Evolutionary conservation across 768 basidiomycete genomes (phyloP).

Genomic region (Auriscalpium microsporum): DNA sequence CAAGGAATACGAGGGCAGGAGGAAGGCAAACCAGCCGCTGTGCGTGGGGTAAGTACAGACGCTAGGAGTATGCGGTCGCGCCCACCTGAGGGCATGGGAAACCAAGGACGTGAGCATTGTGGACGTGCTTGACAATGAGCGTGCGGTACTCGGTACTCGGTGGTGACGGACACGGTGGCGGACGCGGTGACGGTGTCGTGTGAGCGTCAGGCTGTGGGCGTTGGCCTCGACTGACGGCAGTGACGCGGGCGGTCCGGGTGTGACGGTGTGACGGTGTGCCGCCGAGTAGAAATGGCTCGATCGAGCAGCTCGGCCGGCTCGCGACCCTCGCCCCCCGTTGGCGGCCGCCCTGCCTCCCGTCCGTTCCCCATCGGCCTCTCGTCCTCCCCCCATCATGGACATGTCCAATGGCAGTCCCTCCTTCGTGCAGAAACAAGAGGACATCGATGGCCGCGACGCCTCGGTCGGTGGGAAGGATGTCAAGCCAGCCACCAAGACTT

Average conservation of each 20-base stretch:
- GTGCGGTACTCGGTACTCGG: not conserved
- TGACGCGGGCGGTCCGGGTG: too few relatives aligned
- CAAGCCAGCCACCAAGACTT: constrained; percentile 67
- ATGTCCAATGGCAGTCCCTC: constrained; percentile 12
- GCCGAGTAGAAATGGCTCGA: too few relatives aligned
- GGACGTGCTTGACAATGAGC: not conserved
- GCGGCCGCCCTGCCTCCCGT: constrained; percentile 3
- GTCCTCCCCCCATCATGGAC: constrained; percentile 6
- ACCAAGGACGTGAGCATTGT: constrained; percentile 41
- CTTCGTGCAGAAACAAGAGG: constrained; percentile 55
- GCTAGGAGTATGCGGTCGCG: not conserved
- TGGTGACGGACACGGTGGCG: too few relatives aligned
- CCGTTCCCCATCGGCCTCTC: not conserved
- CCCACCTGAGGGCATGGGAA: constrained; percentile 43
- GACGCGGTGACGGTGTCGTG: not conserved
- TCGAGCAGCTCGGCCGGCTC: too few relatives aligned
- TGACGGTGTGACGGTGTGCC: too few relatives aligned
- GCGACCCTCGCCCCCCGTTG: too few relatives aligned
- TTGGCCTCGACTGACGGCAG: too few relatives aligned
- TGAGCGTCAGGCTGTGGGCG: not conserved
- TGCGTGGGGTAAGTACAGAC: not conserved
- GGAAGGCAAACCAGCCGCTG: constrained; percentile 68
- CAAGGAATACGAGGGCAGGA: constrained; percentile 54
- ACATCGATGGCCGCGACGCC: constrained; percentile 37
- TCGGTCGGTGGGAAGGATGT: constrained; percentile 43